These are phyloP conservation scores for Hygrocybe punicea DNA, from an alignment of 768 basidiomycete genomes.

Conservation along the genomic window DNA sequence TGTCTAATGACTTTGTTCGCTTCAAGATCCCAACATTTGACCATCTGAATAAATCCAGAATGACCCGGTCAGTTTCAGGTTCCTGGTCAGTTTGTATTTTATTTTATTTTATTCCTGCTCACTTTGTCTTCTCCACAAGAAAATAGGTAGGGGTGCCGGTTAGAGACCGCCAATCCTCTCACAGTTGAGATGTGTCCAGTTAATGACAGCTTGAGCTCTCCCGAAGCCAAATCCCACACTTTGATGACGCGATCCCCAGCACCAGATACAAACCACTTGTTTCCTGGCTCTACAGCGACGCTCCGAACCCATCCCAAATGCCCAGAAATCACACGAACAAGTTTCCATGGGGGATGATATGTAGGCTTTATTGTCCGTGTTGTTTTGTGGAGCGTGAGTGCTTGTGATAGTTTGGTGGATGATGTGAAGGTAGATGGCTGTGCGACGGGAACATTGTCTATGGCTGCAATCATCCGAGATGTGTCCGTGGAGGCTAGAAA, in stretches of 20 bases:
- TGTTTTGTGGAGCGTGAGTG: conserved; percentile 89
- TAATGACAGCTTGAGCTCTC: conserved; percentile 93
- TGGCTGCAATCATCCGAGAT: conserved; percentile 66
- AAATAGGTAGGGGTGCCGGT: conserved; percentile 94
- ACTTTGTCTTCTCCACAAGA: conserved; percentile 98
- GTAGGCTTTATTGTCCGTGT: conserved; percentile 91
- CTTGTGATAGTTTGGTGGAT: conserved; percentile 71
- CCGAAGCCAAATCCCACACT: conserved; percentile 96
- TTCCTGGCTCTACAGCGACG: conserved; percentile 95
- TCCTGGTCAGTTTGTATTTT: neutral
- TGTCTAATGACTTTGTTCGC: conserved; percentile 98
- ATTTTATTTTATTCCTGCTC: conserved; percentile 1
- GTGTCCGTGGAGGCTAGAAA: conserved; percentile 40
- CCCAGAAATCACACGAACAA: conserved; percentile 93
- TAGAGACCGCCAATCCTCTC: conserved; percentile 86
- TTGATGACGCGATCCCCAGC: conserved; percentile 98
- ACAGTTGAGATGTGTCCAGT: conserved; percentile 99
- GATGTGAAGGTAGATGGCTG: conserved; percentile 71
- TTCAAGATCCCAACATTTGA: conserved; percentile 99
- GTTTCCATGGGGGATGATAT: conserved; percentile 95
- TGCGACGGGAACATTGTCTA: conserved; percentile 67
- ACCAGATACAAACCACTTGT: conserved; percentile 97
- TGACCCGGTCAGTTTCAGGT: neutral
- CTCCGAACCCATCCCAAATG: conserved; percentile 98
- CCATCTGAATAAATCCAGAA: conserved; percentile 63